A percentile compares a stretch with the other conserved stretches of the same genome.
phyloP scores from a whole-genome alignment of 352 stramenopile species.

The Globisporangium radiosum region DNA sequence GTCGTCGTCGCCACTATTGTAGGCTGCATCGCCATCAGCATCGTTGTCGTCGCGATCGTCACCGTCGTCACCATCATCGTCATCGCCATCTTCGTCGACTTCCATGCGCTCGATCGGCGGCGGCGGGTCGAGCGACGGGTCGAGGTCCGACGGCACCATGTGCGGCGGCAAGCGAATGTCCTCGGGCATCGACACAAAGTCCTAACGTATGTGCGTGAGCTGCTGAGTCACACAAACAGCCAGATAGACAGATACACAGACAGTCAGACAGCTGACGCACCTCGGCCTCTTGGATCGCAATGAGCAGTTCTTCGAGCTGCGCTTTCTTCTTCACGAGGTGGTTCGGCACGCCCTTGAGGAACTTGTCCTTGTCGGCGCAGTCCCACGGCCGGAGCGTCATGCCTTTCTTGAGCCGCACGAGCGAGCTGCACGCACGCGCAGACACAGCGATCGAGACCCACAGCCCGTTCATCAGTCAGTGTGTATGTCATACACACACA shows the following conservation, averaged over 20 bases:
- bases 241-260: neutral
- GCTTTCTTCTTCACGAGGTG: constrained; percentile 67
- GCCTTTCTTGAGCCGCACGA: constrained; percentile 55
- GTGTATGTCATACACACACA: neutral
- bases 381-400: constrained; percentile 65
- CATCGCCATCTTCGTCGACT: constrained; percentile 21
- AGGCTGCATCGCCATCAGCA: constrained; percentile 7
- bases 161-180: constrained; percentile 63
- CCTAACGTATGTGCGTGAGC: constrained; percentile 16
- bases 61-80: constrained; percentile 18
- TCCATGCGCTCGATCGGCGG: constrained; percentile 27
- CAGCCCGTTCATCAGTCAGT: too few species aligned
- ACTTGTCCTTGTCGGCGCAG: constrained; percentile 58
- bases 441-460: constrained; percentile 1
- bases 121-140: constrained; percentile 63
- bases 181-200: constrained; percentile 69
- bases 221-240: neutral
- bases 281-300: constrained; percentile 57
- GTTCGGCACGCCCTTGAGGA: constrained; percentile 60
- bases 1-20: constrained; percentile 6
- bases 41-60: constrained; percentile 11
- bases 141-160: constrained; percentile 81
- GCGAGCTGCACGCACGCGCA: constrained; percentile 24
- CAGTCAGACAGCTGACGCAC: constrained; percentile 9
- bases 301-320: constrained; percentile 34